These are phyloP conservation scores for Leishmania amazonensis DNA, from an alignment of 208 protist species.

Conservation along the genomic window DNA sequence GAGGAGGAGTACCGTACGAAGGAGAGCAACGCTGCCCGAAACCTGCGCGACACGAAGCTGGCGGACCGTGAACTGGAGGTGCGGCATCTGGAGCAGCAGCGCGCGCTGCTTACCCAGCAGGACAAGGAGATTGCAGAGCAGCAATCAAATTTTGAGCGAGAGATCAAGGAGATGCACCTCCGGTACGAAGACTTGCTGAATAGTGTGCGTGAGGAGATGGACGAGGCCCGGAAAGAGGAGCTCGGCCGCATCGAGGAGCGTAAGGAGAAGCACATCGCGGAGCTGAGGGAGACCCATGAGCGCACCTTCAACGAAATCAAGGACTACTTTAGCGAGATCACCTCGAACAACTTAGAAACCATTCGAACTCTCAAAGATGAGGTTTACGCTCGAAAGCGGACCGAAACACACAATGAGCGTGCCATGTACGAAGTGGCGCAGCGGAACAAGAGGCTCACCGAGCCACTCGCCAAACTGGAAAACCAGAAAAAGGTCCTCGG, in stretches of 20 bases:
- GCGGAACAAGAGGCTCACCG: conserved; percentile 96
- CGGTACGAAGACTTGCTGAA: conserved; percentile 95
- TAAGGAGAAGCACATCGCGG: conserved; percentile 96
- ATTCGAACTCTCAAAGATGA: conserved; percentile 98
- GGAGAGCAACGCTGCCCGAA: conserved; percentile 79
- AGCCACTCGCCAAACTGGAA: conserved; percentile 94
- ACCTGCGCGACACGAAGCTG: conserved; percentile 89
- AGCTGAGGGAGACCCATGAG: conserved; percentile 96
- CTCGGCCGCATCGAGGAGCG: conserved; percentile 95
- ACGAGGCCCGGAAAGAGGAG: conserved; percentile 91
- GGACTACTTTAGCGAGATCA: conserved; percentile 99
- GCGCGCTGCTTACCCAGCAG: conserved; percentile 72
- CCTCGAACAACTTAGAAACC: conserved; percentile 98
- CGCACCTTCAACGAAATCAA: conserved; percentile 97
- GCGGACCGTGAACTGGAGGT: conserved; percentile 90
- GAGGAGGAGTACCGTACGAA: conserved; percentile 89
- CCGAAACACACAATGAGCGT: conserved; percentile 96
- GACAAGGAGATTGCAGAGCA: conserved; percentile 90
- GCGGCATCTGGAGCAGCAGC: conserved; percentile 83
- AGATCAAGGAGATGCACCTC: conserved; percentile 94
- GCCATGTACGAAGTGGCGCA: conserved; percentile 97
- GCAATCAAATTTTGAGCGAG: conserved; percentile 86
- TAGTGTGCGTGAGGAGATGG: conserved; percentile 90
- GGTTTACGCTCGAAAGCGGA: conserved; percentile 94
- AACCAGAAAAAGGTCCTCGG: conserved; percentile 92